phyloP scores from a whole-genome alignment of 495 filamentous ascomycete species.

The Talaromyces trachyspermus region DNA sequence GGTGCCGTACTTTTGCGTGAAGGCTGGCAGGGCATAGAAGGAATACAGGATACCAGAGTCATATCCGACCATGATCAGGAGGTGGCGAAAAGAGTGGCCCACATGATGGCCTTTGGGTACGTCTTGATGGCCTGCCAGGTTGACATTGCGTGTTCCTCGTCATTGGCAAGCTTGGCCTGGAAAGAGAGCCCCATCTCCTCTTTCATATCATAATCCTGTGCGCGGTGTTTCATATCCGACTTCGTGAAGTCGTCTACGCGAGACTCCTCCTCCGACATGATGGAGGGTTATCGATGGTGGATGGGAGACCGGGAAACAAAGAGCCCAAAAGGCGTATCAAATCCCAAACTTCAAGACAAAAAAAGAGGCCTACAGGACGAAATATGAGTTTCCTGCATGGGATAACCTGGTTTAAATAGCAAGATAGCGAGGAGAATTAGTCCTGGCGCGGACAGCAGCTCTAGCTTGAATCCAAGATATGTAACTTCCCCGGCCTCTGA shows the following conservation, averaged over 20 bases:
- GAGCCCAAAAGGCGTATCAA: neutral
- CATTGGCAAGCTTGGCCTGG: neutral
- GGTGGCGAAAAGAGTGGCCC: neutral
- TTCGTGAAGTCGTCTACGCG: neutral
- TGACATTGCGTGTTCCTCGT: neutral
- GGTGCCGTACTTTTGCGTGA: neutral
- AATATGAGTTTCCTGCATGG: neutral
- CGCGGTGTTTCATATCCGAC: neutral
- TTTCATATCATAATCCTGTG: neutral
- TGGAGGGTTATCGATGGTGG: neutral
- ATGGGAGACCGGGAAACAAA: neutral
- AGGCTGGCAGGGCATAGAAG: neutral
- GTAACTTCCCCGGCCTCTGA: no score
- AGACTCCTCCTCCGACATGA: neutral
- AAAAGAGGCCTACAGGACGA: neutral
- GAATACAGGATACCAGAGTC: neutral
- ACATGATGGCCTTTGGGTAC: neutral
- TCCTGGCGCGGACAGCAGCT: neutral
- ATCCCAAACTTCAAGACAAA: neutral
- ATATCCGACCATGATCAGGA: neutral
- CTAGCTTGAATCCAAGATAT: neutral
- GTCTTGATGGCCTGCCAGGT: neutral
- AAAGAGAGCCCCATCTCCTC: neutral
- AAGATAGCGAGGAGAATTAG: neutral
- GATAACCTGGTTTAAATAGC: neutral